Base-by-base conservation (phyloP, 768 basidiomycete genomes). In the Sporobolomyces phaffii region DNA sequence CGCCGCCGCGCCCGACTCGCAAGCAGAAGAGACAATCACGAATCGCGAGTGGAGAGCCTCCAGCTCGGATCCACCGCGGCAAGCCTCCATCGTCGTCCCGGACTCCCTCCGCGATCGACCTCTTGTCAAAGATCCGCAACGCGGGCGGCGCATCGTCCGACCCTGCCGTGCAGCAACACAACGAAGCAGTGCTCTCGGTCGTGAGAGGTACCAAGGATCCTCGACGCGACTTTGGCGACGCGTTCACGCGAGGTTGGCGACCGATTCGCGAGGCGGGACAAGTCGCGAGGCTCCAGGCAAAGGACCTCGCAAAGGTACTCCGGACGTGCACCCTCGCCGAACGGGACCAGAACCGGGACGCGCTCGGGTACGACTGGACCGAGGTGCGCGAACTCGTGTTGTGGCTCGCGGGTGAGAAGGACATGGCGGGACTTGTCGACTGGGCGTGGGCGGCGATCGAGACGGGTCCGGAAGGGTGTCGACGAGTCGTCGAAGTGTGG, bases 401-500 rank as follows among this genome's bases (percentile, higher is more conserved):
- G n/a, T 66, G 51, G 61, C 24, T 64, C 33, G 10, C 38, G 33
- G 69, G 58, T 17, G 57, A 50, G n/a, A 26, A 49, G 14, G 56
- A 48, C 28, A 49, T 43, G 45, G 10, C 43, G 1, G 44, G 40
- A n/a, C 33, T 70, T 9, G 48, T 28, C 45, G 53, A 50, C 15
- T 70, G 69, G 69, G 58, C 57, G 2, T 60, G 51, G 64, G 18
- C 34, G 28, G 26, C 62, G 38, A 22, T 66, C 26, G 47, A 29
- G 15, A 33, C 22, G 20, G 69, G 62, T 0, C 29, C 1, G 24
- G 45, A 1, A 14, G 69, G 65, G 18, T 53, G 58, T n/a, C 11
- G n/a, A 18, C 60, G 62, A 17, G 69, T 70, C 40, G 65, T 56
- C 26, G 65, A 70, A 6, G 44, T 70, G 33, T 70, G 53, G 47